Evolutionary conservation across 345 rosid species (phyloP).

Genomic region (Hibiscus mutabilis): DNA sequence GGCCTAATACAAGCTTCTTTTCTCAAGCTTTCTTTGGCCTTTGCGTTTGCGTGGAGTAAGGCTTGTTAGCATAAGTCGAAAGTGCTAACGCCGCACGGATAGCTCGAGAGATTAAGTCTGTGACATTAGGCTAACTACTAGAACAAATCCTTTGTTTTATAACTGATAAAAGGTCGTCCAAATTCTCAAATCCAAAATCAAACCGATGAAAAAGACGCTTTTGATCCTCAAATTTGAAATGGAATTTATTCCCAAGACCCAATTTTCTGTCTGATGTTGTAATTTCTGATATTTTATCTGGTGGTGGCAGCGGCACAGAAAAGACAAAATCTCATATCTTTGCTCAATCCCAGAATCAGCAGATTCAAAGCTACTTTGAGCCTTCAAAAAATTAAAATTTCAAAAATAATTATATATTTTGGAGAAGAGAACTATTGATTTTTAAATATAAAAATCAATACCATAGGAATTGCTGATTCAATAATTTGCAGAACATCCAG

Average conservation of each 20-base stretch:
- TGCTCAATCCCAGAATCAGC: too few species aligned
- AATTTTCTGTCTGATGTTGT: slow-evolving; percentile 67
- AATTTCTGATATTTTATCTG: slow-evolving; percentile 75
- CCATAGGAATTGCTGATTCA: slow-evolving; percentile 96
- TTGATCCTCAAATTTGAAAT: slow-evolving; percentile 76
- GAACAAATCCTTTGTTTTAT: slow-evolving; percentile 66
- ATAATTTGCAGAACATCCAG: slow-evolving; percentile 89
- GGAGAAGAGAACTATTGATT: neutral
- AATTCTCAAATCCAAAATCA: slow-evolving; percentile 43
- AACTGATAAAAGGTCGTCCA: slow-evolving; percentile 56
- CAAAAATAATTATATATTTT: neutral
- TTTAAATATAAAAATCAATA: slow-evolving; percentile 15
- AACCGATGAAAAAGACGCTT: slow-evolving; percentile 80
- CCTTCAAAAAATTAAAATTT: slow-evolving; percentile 33
- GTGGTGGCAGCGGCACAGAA: slow-evolving; percentile 81
- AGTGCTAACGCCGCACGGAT: too few species aligned
- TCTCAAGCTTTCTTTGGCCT: too few species aligned
- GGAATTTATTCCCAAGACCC: slow-evolving; percentile 71
- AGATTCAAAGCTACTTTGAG: slow-evolving; percentile 80
- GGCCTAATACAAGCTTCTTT: too few species aligned
- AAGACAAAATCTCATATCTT: slow-evolving; percentile 95
- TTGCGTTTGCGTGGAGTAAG: too few species aligned
- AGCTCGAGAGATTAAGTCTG: too few species aligned
- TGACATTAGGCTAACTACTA: too few species aligned
- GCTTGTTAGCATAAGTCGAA: too few species aligned